These are phyloP conservation scores for Coemansia sp. DNA, from an alignment of 192 early-diverging fungal species.

Conservation along the genomic window DNA sequence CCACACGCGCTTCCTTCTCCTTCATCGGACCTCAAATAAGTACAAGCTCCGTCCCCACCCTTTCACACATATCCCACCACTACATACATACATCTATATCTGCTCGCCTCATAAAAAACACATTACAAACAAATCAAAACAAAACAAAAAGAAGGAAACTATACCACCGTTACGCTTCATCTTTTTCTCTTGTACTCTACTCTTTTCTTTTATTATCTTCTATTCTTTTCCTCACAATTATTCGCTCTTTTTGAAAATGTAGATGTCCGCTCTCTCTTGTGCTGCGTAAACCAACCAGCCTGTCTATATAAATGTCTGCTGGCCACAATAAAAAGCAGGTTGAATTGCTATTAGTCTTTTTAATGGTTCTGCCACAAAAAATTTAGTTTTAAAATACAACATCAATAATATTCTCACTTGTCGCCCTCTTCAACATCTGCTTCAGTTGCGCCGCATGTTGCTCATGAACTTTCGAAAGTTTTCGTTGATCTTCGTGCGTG, in stretches of 20 bases:
- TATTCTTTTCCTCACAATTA: too few species aligned
- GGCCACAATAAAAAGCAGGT: too few species aligned
- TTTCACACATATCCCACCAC: neutral
- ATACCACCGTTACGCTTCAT: too few species aligned
- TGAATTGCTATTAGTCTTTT: neutral
- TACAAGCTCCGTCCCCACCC: neutral
- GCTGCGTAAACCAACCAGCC: too few species aligned
- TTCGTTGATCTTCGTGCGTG: conserved; percentile 47
- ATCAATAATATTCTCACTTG: conserved; percentile 2
- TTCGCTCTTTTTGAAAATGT: too few species aligned
- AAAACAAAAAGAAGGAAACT: too few species aligned
- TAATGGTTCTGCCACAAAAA: neutral
- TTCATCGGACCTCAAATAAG: conserved; percentile 19
- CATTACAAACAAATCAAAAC: too few species aligned
- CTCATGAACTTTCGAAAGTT: conserved; percentile 56
- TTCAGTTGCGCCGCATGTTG: conserved; percentile 42
- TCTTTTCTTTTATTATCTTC: too few species aligned
- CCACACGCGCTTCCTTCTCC: conserved; percentile 21
- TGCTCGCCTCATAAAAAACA: neutral
- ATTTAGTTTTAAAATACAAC: neutral
- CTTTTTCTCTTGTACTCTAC: too few species aligned
- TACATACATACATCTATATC: neutral
- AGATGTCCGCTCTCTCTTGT: too few species aligned
- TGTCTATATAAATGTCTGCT: too few species aligned
- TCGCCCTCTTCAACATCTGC: too few species aligned